phyloP scores from a whole-genome alignment of 345 rosid genomes.

The Citrus australasica region DNA sequence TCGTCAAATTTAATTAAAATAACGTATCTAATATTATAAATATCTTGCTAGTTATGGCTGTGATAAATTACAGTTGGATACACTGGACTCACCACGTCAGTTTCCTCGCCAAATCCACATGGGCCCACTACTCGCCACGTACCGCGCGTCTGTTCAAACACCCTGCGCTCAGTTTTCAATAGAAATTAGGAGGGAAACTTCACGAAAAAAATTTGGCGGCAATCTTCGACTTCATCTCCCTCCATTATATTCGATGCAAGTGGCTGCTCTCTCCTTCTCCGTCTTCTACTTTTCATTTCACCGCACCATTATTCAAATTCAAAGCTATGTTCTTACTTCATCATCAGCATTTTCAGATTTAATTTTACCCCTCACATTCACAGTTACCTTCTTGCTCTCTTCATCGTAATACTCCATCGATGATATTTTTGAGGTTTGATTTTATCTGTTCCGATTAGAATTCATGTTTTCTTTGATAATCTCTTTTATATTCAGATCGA shows the following conservation, averaged over 20 bases:
- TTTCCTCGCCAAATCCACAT: background rate
- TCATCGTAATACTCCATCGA: background rate
- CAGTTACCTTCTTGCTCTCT: too few species aligned
- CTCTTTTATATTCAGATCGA: background rate
- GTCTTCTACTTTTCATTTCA: background rate
- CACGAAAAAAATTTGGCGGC: constrained; percentile 12
- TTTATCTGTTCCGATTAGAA: background rate
- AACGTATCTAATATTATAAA: too few species aligned
- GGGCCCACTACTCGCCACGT: background rate
- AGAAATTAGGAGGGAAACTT: constrained; percentile 23
- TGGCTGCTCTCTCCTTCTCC: background rate
- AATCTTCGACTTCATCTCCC: background rate
- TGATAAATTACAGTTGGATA: background rate
- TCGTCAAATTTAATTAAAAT: too few species aligned
- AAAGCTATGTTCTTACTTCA: background rate
- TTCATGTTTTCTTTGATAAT: background rate
- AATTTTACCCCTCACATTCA: too few species aligned
- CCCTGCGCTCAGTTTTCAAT: too few species aligned
- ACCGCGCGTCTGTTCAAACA: constrained; percentile 1
- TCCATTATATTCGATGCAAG: background rate
- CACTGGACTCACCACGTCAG: background rate
- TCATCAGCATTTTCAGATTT: too few species aligned
- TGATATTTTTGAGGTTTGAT: background rate
- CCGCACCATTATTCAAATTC: background rate
- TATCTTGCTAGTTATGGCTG: background rate